Evolutionary conservation across 768 basidiomycete species (phyloP).

Genomic region (Mrakia blollopis): DNA sequence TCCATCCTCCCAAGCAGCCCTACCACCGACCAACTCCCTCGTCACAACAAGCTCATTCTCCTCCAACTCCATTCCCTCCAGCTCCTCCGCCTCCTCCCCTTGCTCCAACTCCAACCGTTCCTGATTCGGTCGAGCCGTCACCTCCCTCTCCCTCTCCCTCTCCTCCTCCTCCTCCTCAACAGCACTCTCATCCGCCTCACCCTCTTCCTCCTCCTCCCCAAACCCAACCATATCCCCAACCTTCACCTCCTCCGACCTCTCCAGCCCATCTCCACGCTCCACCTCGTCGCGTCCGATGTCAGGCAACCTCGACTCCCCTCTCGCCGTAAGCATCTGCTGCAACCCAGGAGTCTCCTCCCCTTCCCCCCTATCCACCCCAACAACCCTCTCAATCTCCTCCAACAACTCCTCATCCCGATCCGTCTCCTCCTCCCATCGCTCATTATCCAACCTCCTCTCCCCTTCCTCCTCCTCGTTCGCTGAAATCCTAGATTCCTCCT

Average conservation of each 20-base stretch:
- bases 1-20: not conserved
- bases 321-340: not conserved
- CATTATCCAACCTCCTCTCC: not conserved
- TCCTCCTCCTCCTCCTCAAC: no score
- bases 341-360: not conserved
- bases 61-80: not conserved
- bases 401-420: not conserved
- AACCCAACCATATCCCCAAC: constrained; percentile 14
- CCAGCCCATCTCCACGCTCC: not conserved
- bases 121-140: not conserved
- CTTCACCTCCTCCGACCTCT: not conserved
- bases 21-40: not conserved
- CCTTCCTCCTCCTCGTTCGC: constrained; percentile 3
- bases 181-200: not conserved
- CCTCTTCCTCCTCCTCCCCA: constrained; percentile 10
- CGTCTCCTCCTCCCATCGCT: not conserved
- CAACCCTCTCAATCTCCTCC: not conserved
- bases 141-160: not conserved
- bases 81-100: not conserved
- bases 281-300: not conserved
- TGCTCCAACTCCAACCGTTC: no score
- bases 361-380: no score
- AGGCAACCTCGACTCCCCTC: not conserved
- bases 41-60: no score
- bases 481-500: not conserved